phyloP scores from a whole-genome alignment of 1,139 yeast species.

The Zygosaccharomyces pseudobailii region DNA sequence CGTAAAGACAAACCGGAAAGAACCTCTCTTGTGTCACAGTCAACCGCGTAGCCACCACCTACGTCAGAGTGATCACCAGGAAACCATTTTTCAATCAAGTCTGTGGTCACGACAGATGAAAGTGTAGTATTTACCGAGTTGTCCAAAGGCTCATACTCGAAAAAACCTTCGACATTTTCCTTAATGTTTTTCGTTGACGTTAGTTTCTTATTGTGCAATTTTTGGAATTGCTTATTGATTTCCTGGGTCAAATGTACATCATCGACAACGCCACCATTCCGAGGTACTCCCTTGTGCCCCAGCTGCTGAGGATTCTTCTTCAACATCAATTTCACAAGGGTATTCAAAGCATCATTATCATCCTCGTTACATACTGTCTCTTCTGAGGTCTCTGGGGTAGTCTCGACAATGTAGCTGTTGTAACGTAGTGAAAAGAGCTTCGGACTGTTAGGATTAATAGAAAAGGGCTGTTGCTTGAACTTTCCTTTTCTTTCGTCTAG shows the following conservation, averaged over 20 bases:
- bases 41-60: conserved; percentile 59
- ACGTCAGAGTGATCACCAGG: conserved; percentile 64
- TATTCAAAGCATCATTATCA: background rate
- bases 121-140: background rate
- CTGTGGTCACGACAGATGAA: conserved; percentile 25
- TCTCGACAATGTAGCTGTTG: conserved; percentile 10
- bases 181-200: background rate
- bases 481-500: conserved; percentile 61
- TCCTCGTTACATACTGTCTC: background rate
- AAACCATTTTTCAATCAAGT: conserved; percentile 54
- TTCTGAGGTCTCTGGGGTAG: background rate
- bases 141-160: conserved; percentile 6
- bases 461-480: conserved; percentile 52
- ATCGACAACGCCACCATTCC: background rate
- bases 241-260: background rate
- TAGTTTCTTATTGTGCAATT: background rate
- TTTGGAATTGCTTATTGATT: background rate
- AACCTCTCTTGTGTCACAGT: conserved; percentile 36
- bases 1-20: conserved; percentile 47
- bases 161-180: conserved; percentile 1
- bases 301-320: background rate
- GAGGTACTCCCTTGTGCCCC: background rate
- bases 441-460: conserved; percentile 40
- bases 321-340: background rate
- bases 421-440: conserved; percentile 31